Percentiles rank a stretch among this genome's conserved stretches.
phyloP scores from a whole-genome alignment of 148 eudicot species.

The Camellia lanceoleosa region DNA sequence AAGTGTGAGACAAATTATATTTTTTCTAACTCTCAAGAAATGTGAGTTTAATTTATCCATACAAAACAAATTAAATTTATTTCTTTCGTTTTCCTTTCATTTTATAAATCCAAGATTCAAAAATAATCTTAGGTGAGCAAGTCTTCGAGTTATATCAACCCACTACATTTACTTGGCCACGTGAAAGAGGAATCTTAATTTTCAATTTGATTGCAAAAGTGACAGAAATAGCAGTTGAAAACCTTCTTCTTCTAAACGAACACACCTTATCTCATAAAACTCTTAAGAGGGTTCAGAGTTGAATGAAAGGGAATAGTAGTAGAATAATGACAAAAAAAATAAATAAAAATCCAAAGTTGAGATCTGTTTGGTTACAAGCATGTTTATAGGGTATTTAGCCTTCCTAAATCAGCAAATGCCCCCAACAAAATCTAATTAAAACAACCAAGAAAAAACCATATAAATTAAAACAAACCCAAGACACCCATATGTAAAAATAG shows the following conservation, averaged over 20 bases:
- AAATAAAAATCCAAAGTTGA: slow-evolving; percentile 11
- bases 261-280: slow-evolving; percentile 7
- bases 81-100: too few relatives aligned
- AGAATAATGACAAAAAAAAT: background rate
- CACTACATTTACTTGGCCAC: background rate
- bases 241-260: background rate
- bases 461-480: slow-evolving; percentile 46
- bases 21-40: too few relatives aligned
- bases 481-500: slow-evolving; percentile 40
- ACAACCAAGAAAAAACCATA: slow-evolving; percentile 23
- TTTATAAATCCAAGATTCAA: too few relatives aligned
- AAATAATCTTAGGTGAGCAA: too few relatives aligned
- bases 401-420: slow-evolving; percentile 47
- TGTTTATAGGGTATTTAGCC: slow-evolving; percentile 38
- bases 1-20: too few relatives aligned
- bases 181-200: too few relatives aligned
- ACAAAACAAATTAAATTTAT: too few relatives aligned
- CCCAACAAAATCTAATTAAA: slow-evolving; percentile 28
- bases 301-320: background rate
- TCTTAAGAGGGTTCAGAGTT: background rate
- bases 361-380: slow-evolving; percentile 54
- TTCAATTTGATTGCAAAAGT: background rate
- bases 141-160: background rate
- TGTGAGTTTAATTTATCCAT: too few relatives aligned
- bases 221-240: background rate